Evolutionary conservation across 176 grass and related monocot species (phyloP), one percentile per base, ranked within the genome.

Genomic region (Typha latifolia): DNA sequence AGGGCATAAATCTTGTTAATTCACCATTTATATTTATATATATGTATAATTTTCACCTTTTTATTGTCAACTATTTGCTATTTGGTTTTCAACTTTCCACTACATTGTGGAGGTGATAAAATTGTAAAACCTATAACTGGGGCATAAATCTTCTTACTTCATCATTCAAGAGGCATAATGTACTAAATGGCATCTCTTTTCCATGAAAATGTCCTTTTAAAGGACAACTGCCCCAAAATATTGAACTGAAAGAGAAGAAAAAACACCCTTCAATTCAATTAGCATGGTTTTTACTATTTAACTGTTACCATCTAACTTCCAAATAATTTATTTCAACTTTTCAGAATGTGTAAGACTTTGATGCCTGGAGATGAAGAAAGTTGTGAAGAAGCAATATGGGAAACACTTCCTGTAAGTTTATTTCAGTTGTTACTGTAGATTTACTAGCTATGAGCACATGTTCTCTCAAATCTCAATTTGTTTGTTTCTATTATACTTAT

Each of bases 351-450:
- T 83, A 87, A 79, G 80, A 81, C 94, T 81, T 73, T 99, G 78
- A 93, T 99, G 89, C 94, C 94, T 66, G 89, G 89, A 74, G 94
- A 99, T 74, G 94, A 93, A 90, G 94, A 99, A 77, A 83, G 78
- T 50, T 93, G 86, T 8, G 89, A 85, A 19, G 94, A 99, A 82
- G 83, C 83, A 68, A 93, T 99, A 53, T 93, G 85, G 85, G 94
- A 99, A 64, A 90, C 89, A 18, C 86, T 99, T 81, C 89, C 94
- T 78, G 94, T 99, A 83, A 87, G 85, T 83, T 76, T 48, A 12
- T 15, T 57, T 26, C 16, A 22, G 37, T 66, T 18, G 49, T 75
- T 18, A 26, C 16, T 12, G 13, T 16, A 14, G 15, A 32, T 65
- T 65, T 65, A 13, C 27, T 65, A 15, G 11, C 14, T 61, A 16